Evolutionary conservation across 2,329 filamentous ascomycete species (phyloP).

Genomic region (Monosporascus sp.): DNA sequence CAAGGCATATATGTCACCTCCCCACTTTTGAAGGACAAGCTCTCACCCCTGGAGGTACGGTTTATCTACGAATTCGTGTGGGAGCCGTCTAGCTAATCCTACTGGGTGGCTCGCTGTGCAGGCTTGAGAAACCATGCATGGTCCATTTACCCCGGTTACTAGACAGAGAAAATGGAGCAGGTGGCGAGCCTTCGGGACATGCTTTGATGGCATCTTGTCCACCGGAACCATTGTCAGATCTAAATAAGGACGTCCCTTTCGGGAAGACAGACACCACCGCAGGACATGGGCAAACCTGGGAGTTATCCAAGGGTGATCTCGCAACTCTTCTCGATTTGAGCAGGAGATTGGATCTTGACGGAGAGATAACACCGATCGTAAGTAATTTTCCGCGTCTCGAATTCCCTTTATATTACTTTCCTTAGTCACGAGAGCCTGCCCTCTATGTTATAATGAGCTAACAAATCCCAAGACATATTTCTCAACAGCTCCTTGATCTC

Average conservation of each 20-base stretch:
- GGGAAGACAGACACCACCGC: conserved; percentile 34
- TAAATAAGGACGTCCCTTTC: conserved; percentile 48
- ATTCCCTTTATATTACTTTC: not conserved
- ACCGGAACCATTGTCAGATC: conserved; percentile 55
- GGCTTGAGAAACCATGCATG: conserved; percentile 89
- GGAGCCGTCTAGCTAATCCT: conserved; percentile 38
- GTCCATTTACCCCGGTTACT: conserved; percentile 80
- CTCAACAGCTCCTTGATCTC: not conserved
- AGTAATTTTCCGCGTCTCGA: not conserved
- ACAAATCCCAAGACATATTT: not conserved
- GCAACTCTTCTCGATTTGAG: conserved; percentile 80
- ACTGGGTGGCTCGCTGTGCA: conserved; percentile 45
- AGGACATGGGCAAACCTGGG: conserved; percentile 54
- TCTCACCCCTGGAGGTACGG: conserved; percentile 7
- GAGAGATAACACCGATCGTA: conserved; percentile 80
- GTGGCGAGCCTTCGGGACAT: conserved; percentile 75
- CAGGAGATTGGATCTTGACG: conserved; percentile 74
- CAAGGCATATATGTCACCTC: conserved; percentile 63
- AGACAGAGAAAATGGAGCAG: conserved; percentile 52
- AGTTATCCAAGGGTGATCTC: conserved; percentile 71
- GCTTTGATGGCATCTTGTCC: conserved; percentile 91
- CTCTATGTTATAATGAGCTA: too few relatives aligned
- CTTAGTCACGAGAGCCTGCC: too few relatives aligned
- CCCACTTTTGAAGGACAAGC: conserved; percentile 43
- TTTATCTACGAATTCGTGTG: conserved; percentile 11